Conservation (phyloP, 106 monocot species). For the Dendrobium chrysotoxum region DNA sequence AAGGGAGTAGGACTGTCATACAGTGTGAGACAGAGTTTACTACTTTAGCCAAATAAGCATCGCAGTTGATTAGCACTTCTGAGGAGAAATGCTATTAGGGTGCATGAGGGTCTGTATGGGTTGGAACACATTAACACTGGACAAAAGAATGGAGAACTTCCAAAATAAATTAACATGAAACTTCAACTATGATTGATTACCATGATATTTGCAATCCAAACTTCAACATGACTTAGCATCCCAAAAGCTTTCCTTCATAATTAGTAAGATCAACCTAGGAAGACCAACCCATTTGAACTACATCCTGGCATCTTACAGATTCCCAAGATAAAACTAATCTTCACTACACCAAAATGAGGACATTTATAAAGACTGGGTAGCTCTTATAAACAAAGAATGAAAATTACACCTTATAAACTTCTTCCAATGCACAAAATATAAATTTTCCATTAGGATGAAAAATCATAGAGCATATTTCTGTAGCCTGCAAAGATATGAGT, state of each 20-base stretch:
- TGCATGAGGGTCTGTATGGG: no score
- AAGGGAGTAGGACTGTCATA: no score
- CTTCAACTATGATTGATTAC: slow-evolving; percentile 21
- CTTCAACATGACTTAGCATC: slow-evolving; percentile 66
- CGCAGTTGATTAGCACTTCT: no score
- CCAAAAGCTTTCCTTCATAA: slow-evolving; percentile 84
- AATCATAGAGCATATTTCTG: slow-evolving; percentile 64
- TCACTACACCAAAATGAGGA: slow-evolving; percentile 7
- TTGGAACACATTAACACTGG: no score
- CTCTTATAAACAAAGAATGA: neutral
- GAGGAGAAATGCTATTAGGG: no score
- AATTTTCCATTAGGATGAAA: slow-evolving; percentile 96
- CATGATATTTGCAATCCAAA: slow-evolving; percentile 80
- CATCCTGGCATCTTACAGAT: slow-evolving; percentile 82
- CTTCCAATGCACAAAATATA: slow-evolving; percentile 77
- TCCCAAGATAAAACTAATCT: slow-evolving; percentile 78
- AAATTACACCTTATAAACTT: slow-evolving; percentile 50
- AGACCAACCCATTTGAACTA: slow-evolving; percentile 73
- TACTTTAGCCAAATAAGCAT: no score
- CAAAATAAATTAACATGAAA: neutral
- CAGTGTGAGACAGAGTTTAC: no score
- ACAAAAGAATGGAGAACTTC: no score
- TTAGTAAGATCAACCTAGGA: slow-evolving; percentile 70
- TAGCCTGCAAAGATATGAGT: slow-evolving; percentile 25
- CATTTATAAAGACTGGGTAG: neutral